phyloP scores from a whole-genome alignment of 208 protist genomes.

The Crithidia thermophila region DNA sequence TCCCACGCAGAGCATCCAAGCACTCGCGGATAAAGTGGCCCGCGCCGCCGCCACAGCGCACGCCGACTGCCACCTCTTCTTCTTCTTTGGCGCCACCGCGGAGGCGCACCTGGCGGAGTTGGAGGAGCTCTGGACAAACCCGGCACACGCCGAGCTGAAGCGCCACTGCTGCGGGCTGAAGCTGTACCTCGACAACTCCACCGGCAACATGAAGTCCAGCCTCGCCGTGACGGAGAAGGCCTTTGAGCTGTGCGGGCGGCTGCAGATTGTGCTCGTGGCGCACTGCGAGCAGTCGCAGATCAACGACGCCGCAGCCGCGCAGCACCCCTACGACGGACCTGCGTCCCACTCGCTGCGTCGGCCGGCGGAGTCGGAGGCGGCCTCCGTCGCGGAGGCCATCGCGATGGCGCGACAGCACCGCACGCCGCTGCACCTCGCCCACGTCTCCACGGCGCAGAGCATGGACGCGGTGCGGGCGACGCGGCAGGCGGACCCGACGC shows the following conservation, averaged over 20 bases:
- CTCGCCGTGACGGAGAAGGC: conserved; percentile 54
- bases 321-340: conserved; percentile 66
- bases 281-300: conserved; percentile 88
- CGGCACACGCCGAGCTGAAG: conserved; percentile 49
- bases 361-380: conserved; percentile 68
- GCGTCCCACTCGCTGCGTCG: conserved; percentile 82
- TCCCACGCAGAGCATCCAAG: conserved; percentile 73
- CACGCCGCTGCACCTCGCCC: conserved; percentile 90
- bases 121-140: conserved; percentile 72
- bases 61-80: conserved; percentile 51
- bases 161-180: conserved; percentile 79
- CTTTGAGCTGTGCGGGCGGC: conserved; percentile 74
- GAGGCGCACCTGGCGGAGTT: conserved; percentile 66
- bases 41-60: conserved; percentile 34
- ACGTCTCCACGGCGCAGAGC: conserved; percentile 87
- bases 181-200: conserved; percentile 90
- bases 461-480: conserved; percentile 78
- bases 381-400: conserved; percentile 72
- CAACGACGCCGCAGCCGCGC: conserved; percentile 64
- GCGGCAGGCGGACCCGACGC: conserved; percentile 45
- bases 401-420: conserved; percentile 52
- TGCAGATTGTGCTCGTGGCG: conserved; percentile 77
- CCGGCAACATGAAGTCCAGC: conserved; percentile 83
- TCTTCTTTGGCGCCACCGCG: conserved; percentile 85
- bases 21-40: conserved; percentile 73